Conservation (phyloP, 1,284 basidiomycete species). For the Ustilago trichophora region DNA sequence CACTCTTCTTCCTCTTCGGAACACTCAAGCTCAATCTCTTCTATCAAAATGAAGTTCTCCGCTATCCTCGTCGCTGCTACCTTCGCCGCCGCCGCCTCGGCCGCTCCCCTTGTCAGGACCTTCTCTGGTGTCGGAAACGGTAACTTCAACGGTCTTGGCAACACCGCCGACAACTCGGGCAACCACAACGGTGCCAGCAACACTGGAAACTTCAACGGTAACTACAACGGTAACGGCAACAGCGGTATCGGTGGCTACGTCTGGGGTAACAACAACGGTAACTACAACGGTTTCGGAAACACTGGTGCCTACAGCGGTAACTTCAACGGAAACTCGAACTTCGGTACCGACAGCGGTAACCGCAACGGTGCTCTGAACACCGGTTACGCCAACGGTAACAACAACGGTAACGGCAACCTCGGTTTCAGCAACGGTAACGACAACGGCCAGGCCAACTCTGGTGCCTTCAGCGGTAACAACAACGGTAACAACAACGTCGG, state of each 20-base stretch:
- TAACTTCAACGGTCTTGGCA: background rate
- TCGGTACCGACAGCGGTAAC: background rate
- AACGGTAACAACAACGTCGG: slow-evolving; percentile 6
- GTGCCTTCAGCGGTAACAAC: background rate
- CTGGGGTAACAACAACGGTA: background rate
- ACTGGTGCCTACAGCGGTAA: background rate
- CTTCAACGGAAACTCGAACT: background rate
- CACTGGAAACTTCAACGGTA: background rate
- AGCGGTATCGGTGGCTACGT: background rate
- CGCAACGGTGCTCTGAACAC: background rate
- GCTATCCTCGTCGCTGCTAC: background rate
- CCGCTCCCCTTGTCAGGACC: background rate
- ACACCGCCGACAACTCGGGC: background rate
- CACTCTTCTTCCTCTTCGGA: background rate
- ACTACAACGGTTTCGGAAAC: background rate
- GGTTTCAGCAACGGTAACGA: background rate
- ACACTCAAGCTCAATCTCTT: background rate
- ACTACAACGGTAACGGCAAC: background rate
- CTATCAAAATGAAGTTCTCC: slow-evolving; percentile 10
- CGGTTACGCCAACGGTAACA: background rate
- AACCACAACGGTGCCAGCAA: background rate
- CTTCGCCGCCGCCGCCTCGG: slow-evolving; percentile 5
- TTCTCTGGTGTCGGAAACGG: background rate
- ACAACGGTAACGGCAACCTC: slow-evolving; percentile 2
- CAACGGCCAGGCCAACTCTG: slow-evolving; percentile 1